Percentiles rank a stretch among this genome's conserved stretches.
These are phyloP conservation scores for Colletotrichum agaves DNA, from an alignment of 2,329 filamentous ascomycete species.

Conservation along the genomic window DNA sequence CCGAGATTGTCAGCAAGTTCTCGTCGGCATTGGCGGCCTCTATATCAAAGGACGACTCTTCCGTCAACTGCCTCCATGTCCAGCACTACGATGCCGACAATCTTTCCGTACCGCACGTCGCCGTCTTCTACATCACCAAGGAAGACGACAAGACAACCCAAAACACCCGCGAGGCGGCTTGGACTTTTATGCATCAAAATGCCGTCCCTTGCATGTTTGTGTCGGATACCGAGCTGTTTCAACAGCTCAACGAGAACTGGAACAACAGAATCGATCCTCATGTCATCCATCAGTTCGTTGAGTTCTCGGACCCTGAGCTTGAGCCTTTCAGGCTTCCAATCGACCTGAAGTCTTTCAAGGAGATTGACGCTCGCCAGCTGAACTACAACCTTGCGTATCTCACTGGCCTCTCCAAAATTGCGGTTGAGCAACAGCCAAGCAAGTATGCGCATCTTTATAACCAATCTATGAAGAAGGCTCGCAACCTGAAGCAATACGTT, in stretches of 20 bases:
- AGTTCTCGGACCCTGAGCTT: conserved; percentile 48
- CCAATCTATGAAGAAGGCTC: conserved; percentile 17
- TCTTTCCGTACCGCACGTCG: conserved; percentile 56
- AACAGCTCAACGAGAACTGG: conserved; percentile 48
- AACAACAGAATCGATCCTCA: conserved; percentile 52
- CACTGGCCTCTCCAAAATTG: conserved; percentile 49
- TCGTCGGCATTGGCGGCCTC: conserved; percentile 59
- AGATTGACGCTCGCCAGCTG: conserved; percentile 63
- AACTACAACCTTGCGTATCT: conserved; percentile 64
- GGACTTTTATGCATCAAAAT: conserved; percentile 59
- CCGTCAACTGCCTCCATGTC: too few species aligned
- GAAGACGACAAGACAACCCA: conserved; percentile 51
- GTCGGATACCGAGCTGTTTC: conserved; percentile 54
- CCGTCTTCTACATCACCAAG: conserved; percentile 60
- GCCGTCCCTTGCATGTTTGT: conserved; percentile 60
- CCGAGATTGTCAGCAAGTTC: conserved; percentile 58
- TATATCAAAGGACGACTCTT: neutral
- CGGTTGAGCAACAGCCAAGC: conserved; percentile 22
- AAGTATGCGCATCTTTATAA: neutral
- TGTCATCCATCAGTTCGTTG: conserved; percentile 59
- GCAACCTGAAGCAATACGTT: neutral
- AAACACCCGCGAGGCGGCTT: conserved; percentile 54
- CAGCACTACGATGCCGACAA: too few species aligned
- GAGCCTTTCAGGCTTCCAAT: conserved; percentile 57
- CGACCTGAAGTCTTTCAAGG: conserved; percentile 59